Base-by-base conservation (phyloP, 345 rosid genomes). In the Cardamine resedifolia region DNA sequence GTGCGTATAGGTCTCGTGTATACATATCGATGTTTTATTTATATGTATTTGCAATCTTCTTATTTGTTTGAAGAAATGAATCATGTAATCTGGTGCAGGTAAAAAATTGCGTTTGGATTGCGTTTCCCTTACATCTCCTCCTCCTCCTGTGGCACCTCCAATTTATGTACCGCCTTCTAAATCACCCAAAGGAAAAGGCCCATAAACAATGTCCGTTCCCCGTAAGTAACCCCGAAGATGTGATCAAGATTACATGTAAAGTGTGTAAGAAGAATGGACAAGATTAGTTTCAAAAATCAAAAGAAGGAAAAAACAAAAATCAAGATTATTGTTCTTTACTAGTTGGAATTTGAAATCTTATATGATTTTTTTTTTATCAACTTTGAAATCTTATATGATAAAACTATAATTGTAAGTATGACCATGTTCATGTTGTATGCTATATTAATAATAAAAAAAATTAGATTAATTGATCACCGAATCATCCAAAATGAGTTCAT, bases 141-240 rank as follows among this genome's bases (percentile, higher is more conserved):
- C 33, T 14, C 66, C 33, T 12, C 49, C 18, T 31, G 14, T 7
- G 7, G 28, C 33, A 0, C 49, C 50, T 23, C 50, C 66, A 24
- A 39, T 15, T 24, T 61, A 8, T 41, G 5, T n/a, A 9, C 48
- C 50, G 21, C 66, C 66, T 15, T 41, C 66, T 23, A 60, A 9
- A 60, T 60, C 65, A 39, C 6, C 2, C 33, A 61, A 15, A 41
- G 66, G 50, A 61, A 39, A 15, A 61, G 50, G 50, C 49, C 50
- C 50, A 39, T 41, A 41, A 41, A 61, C 50, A 39, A 26, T 24
- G 8, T 26, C 14, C 4, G 1, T 44, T 63, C 5, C 27, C 10
- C 52, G 5, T 12, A 64, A 19, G 39, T 16, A 18, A 47, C 50
- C 23, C 15, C 16, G 34, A 61, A 43, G 23, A 38, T 23, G 48